Evolutionary conservation across 345 rosid species (phyloP).

Genomic region (Cardiospermum halicacabum): DNA sequence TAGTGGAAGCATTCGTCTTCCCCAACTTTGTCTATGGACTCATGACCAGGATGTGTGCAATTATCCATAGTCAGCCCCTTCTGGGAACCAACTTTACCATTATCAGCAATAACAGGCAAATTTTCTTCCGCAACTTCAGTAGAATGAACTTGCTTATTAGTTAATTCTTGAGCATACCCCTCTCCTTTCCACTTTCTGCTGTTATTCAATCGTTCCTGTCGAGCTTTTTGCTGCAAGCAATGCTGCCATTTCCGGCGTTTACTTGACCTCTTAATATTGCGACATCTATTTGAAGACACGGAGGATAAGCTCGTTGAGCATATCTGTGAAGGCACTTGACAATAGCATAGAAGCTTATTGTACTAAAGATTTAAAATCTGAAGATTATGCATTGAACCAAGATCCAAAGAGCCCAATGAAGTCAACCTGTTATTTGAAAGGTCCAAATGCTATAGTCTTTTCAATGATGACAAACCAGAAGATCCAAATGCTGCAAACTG

Average conservation of each 20-base stretch:
- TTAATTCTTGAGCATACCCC: conserved; percentile 34
- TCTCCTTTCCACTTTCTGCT: conserved; percentile 96
- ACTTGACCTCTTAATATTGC: conserved; percentile 50
- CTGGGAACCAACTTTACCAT: conserved; percentile 30
- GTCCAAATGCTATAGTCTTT: no score
- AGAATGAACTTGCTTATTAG: conserved; percentile 25
- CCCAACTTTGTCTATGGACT: conserved; percentile 23
- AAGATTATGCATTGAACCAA: no score
- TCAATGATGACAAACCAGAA: no score
- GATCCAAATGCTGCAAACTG: no score
- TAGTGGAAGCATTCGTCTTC: conserved; percentile 27
- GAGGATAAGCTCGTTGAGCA: conserved; percentile 32
- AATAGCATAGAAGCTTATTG: no score
- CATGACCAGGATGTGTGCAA: conserved; percentile 21
- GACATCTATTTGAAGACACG: conserved; percentile 53
- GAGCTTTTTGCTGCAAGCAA: conserved; percentile 81
- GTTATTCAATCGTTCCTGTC: conserved; percentile 84
- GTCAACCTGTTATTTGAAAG: no score
- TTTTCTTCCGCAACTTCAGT: conserved; percentile 34
- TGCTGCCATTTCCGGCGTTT: conserved; percentile 89
- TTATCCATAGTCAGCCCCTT: conserved; percentile 26
- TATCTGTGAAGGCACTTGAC: no score
- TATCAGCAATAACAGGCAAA: conserved; percentile 35
- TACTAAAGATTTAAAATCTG: no score
- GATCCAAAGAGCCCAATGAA: no score